Evolutionary conservation across 768 basidiomycete species (phyloP).

Genomic region (Boletus rubroflammeus): DNA sequence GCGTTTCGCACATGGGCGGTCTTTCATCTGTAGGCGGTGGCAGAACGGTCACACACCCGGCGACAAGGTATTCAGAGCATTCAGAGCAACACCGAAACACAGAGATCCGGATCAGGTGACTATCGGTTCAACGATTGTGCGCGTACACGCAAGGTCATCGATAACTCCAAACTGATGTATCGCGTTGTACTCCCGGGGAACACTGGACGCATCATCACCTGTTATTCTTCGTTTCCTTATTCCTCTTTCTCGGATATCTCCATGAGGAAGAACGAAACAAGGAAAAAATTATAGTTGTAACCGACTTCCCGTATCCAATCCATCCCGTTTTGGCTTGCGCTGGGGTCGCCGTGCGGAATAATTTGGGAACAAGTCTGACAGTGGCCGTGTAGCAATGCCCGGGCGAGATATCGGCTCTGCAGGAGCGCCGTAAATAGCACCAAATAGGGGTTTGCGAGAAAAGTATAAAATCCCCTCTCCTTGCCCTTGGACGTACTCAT

Average conservation of each 20-base stretch:
- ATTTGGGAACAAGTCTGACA: too few species aligned
- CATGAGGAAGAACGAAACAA: not conserved
- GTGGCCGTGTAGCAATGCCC: too few species aligned
- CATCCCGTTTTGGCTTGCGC: too few species aligned
- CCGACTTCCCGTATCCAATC: not conserved
- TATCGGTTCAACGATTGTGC: not conserved
- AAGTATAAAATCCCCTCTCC: conserved; percentile 2
- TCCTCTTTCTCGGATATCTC: not conserved
- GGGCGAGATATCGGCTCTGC: too few species aligned
- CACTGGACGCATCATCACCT: not conserved
- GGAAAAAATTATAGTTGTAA: too few species aligned
- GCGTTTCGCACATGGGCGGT: not conserved
- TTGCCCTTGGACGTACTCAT: not conserved
- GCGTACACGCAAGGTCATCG: not conserved
- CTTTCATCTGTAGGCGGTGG: not conserved
- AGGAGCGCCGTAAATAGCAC: not conserved
- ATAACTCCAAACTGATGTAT: not conserved
- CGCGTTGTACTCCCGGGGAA: not conserved
- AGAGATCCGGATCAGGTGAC: not conserved
- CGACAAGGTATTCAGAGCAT: not conserved
- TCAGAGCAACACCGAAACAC: not conserved
- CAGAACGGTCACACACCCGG: not conserved
- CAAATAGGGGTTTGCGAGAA: not conserved
- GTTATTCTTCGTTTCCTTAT: not conserved
- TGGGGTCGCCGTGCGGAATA: too few species aligned